Conservation (phyloP, 257 asterid species). For the Fraxinus quadrangulata region DNA sequence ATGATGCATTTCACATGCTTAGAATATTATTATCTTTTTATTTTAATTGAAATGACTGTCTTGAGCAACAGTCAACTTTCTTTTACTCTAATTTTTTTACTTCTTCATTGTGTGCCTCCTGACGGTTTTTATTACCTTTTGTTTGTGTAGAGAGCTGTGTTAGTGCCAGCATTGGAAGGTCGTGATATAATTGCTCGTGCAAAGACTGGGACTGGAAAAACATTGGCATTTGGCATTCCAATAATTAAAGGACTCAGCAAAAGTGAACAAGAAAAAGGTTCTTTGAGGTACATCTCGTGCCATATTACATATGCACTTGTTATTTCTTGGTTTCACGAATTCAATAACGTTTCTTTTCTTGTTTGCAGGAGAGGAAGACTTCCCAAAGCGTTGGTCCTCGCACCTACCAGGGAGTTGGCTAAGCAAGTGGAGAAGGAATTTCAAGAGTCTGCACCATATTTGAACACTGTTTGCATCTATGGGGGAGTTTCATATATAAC, state of each 20-base stretch:
- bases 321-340: conserved; percentile 15
- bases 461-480: conserved; percentile 68
- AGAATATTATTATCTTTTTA: not conserved
- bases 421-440: conserved; percentile 95
- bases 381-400: conserved; percentile 90
- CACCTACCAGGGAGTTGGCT: conserved; percentile 97
- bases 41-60: not conserved
- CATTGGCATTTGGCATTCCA: conserved; percentile 95
- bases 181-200: conserved; percentile 97
- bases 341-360: conserved; percentile 23
- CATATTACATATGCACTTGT: not conserved
- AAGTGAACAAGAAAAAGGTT: conserved; percentile 52
- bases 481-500: conserved; percentile 87
- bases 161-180: conserved; percentile 88
- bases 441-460: conserved; percentile 77
- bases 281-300: conserved; percentile 53
- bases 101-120: not conserved
- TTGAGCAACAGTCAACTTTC: not conserved
- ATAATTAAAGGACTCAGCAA: conserved; percentile 70
- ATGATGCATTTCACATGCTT: not conserved
- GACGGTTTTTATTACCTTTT: conserved; percentile 5
- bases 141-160: conserved; percentile 78
- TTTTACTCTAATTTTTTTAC: not conserved
- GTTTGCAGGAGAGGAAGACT: conserved; percentile 70
- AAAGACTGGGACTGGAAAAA: conserved; percentile 98